A percentile compares a stretch with the other conserved stretches of the same genome.
These are phyloP conservation scores for Coprinopsis marcescibilis DNA, from an alignment of 768 basidiomycete genomes.

Conservation along the genomic window DNA sequence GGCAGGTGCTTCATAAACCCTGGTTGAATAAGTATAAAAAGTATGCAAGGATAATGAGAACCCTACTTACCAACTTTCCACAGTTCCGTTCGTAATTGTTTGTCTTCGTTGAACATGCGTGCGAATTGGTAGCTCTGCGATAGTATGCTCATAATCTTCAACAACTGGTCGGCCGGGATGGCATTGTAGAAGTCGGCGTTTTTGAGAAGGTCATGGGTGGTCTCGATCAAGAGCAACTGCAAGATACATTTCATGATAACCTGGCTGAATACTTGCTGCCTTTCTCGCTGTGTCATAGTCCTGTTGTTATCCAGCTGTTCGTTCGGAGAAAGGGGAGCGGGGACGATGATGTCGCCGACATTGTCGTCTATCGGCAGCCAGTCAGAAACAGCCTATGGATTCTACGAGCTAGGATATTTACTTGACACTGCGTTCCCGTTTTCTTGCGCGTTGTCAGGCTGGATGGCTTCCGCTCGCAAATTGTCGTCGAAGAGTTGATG, in stretches of 20 bases:
- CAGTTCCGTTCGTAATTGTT: conserved; percentile 89
- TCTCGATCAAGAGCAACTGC: conserved; percentile 93
- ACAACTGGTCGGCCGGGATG: conserved; percentile 90
- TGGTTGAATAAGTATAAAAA: conserved; percentile 22
- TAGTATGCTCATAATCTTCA: conserved; percentile 91
- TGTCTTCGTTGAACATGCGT: conserved; percentile 95
- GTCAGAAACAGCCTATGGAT: background rate
- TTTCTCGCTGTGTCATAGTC: conserved; percentile 51
- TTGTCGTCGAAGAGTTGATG: conserved; percentile 94
- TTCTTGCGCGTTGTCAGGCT: background rate
- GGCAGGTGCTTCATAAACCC: conserved; percentile 99
- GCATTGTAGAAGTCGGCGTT: conserved; percentile 88
- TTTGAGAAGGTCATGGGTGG: conserved; percentile 90
- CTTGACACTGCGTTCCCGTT: conserved; percentile 38
- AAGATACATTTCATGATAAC: conserved; percentile 99
- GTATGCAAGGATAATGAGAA: background rate
- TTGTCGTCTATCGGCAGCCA: conserved; percentile 14
- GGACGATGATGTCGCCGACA: conserved; percentile 65
- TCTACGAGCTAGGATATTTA: conserved; percentile 18
- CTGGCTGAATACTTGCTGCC: conserved; percentile 90
- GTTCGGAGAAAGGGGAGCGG: conserved; percentile 80
- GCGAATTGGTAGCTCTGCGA: conserved; percentile 99
- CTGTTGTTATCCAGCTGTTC: conserved; percentile 35
- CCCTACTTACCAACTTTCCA: conserved; percentile 95
- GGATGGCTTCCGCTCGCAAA: conserved; percentile 77